Percentiles rank a stretch among this genome's conserved stretches.
Conservation (phyloP, 441 rosid genomes). For the Gossypium trilobum region DNA sequence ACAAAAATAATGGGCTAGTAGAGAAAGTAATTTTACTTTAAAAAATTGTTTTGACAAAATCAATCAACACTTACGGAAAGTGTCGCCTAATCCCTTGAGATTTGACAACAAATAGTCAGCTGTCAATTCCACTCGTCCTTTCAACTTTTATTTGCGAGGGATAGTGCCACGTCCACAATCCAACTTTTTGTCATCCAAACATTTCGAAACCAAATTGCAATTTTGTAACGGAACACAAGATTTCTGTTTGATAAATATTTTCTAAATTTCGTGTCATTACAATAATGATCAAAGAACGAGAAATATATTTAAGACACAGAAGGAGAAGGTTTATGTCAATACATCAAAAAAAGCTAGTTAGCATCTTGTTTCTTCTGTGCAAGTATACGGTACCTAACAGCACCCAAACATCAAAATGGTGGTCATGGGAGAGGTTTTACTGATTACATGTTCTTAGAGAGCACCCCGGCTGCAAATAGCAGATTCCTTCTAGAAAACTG, state of each 20-base stretch:
- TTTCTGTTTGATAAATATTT: not conserved
- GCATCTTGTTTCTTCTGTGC: not conserved
- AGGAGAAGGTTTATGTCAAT: not conserved
- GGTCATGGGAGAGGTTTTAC: not conserved
- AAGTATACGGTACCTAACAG: not conserved
- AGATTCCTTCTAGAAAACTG: constrained; percentile 86
- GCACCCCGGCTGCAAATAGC: constrained; percentile 71
- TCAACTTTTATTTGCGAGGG: not conserved
- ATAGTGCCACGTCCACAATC: not conserved
- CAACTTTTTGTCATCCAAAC: too few relatives aligned
- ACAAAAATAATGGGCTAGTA: too few relatives aligned
- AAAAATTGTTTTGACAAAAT: not conserved
- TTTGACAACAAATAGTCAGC: not conserved
- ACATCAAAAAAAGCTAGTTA: not conserved
- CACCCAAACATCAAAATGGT: not conserved
- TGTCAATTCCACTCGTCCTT: not conserved
- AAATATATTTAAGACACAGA: not conserved
- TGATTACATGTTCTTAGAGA: constrained; percentile 36
- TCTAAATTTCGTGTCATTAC: not conserved
- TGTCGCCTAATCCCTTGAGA: not conserved
- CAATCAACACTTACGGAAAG: not conserved
- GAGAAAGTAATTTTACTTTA: too few relatives aligned
- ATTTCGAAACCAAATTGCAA: too few relatives aligned
- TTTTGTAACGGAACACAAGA: not conserved
- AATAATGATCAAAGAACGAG: not conserved